Evolutionary conservation across 768 basidiomycete genomes (phyloP).

Genomic region (Lactarius quietus): DNA sequence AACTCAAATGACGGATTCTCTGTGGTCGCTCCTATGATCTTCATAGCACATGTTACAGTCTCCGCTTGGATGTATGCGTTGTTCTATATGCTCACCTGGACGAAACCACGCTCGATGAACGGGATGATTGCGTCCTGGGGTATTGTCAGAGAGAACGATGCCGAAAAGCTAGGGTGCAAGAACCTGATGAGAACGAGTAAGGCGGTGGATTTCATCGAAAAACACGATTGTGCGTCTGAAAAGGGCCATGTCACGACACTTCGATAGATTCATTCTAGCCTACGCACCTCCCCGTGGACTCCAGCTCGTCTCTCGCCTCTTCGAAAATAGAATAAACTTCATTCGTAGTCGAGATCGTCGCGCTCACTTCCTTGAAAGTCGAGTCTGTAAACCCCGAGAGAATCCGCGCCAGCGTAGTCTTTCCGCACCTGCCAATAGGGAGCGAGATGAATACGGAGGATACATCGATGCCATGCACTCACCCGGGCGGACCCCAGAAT

Average conservation of each 20-base stretch:
- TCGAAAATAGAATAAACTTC: constrained; percentile 74
- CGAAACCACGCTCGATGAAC: constrained; percentile 71
- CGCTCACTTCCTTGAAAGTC: constrained; percentile 72
- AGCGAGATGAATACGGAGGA: constrained; percentile 5
- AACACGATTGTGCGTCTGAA: constrained; percentile 69
- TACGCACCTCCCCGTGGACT: constrained; percentile 58
- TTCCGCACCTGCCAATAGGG: constrained; percentile 49
- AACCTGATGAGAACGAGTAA: constrained; percentile 69
- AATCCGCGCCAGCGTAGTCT: constrained; percentile 73
- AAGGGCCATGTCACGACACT: constrained; percentile 15
- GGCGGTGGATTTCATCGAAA: constrained; percentile 82
- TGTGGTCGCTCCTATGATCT: constrained; percentile 82
- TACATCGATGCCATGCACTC: constrained; percentile 9
- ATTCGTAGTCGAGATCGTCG: constrained; percentile 62
- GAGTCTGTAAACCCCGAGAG: constrained; percentile 57
- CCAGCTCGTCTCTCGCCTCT: constrained; percentile 64
- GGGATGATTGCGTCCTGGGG: constrained; percentile 75
- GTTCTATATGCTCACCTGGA: constrained; percentile 45
- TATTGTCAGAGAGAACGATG: constrained; percentile 23
- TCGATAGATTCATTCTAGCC: background rate
- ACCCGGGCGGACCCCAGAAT: constrained; percentile 78
- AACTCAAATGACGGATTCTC: constrained; percentile 89
- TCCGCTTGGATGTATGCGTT: background rate
- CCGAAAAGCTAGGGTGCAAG: background rate
- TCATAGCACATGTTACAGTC: background rate